phyloP scores from a whole-genome alignment of 805 yeast genomes.

The Saccharomycopsis sp. region DNA sequence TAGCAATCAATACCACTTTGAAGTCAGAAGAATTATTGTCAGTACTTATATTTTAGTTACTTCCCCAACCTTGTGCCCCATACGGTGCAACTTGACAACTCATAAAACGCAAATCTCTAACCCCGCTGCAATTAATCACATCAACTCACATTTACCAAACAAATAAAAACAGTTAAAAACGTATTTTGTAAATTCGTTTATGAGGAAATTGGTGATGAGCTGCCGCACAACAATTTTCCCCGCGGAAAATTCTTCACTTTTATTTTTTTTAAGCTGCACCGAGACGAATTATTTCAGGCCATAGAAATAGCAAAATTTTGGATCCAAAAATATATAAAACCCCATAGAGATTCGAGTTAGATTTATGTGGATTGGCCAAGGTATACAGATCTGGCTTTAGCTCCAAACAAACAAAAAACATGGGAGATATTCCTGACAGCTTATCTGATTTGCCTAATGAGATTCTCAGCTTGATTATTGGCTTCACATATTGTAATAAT shows the following conservation, averaged over 20 bases:
- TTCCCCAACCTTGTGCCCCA: too few species aligned
- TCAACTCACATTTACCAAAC: background rate
- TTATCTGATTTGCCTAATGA: constrained; percentile 17
- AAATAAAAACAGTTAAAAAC: background rate
- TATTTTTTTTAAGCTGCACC: background rate
- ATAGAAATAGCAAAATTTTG: background rate
- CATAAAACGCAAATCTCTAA: too few species aligned
- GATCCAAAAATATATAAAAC: background rate
- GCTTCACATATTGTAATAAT: constrained; percentile 16
- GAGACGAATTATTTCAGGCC: background rate
- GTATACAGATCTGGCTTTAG: background rate
- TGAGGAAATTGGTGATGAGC: background rate
- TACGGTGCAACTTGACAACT: too few species aligned
- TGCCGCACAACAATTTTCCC: background rate
- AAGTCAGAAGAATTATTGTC: too few species aligned
- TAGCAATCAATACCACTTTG: too few species aligned
- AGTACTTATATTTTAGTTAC: too few species aligned
- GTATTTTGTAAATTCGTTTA: background rate
- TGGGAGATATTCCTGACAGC: background rate
- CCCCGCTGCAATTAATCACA: background rate
- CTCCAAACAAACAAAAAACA: background rate
- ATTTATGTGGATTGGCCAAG: background rate
- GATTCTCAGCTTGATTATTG: constrained; percentile 14
- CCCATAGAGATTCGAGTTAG: too few species aligned
- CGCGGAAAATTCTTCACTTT: background rate